These are phyloP conservation scores for Wickerhamomyces queroliae DNA, from an alignment of 805 yeast genomes.

Conservation along the genomic window DNA sequence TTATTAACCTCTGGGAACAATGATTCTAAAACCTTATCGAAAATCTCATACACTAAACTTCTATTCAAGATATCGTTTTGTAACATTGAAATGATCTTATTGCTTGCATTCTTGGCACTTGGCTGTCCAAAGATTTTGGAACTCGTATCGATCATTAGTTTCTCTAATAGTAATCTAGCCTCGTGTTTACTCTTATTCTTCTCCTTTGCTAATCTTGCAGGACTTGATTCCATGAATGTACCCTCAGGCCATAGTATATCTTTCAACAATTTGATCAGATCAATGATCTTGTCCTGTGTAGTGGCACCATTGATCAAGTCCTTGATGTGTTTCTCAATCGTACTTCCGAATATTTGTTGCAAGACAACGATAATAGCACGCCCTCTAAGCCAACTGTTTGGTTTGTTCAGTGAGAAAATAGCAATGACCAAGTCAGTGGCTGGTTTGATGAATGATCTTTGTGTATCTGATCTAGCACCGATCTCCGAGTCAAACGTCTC, in stretches of 20 bases:
- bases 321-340: slow-evolving; percentile 58
- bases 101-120: slow-evolving; percentile 59
- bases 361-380: slow-evolving; percentile 74
- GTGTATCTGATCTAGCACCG: slow-evolving; percentile 9
- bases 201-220: slow-evolving; percentile 43
- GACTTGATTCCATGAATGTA: slow-evolving; percentile 39
- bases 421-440: slow-evolving; percentile 71
- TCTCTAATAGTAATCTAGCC: slow-evolving; percentile 49
- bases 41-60: slow-evolving; percentile 50
- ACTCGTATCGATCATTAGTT: slow-evolving; percentile 56
- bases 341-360: slow-evolving; percentile 83
- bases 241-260: slow-evolving; percentile 48
- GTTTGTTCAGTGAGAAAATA: slow-evolving; percentile 57
- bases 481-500: slow-evolving; percentile 30
- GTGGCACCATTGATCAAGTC: slow-evolving; percentile 34
- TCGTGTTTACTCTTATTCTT: slow-evolving; percentile 49
- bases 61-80: slow-evolving; percentile 71
- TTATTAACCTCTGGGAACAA: slow-evolving; percentile 17
- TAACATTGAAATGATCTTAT: slow-evolving; percentile 52
- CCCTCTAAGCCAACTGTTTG: slow-evolving; percentile 79
- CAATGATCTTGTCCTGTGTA: slow-evolving; percentile 41
- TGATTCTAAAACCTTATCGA: slow-evolving; percentile 52
- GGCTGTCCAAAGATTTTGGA: slow-evolving; percentile 69
- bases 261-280: slow-evolving; percentile 26
- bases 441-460: slow-evolving; percentile 64